These are phyloP conservation scores for Xenoacremonium recifei DNA, from an alignment of 2,329 filamentous ascomycete genomes.

Conservation along the genomic window DNA sequence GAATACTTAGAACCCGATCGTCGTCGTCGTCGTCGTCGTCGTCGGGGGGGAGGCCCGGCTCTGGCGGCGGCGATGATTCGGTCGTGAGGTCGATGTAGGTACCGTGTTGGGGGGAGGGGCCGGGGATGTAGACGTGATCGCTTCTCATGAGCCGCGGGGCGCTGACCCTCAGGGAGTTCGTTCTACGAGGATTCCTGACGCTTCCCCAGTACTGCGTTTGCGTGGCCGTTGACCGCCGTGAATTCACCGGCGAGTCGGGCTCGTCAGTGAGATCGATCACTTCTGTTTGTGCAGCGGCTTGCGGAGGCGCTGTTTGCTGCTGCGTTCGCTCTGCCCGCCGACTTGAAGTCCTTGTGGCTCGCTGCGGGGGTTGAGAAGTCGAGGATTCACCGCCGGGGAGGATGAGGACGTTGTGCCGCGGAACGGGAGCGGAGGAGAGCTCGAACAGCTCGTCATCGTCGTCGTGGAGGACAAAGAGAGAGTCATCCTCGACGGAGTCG, in stretches of 20 bases:
- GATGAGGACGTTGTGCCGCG: conserved; percentile 14
- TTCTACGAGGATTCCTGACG: conserved; percentile 39
- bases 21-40: conserved; percentile 21
- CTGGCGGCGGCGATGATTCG: no score
- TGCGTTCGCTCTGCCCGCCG: conserved; percentile 16
- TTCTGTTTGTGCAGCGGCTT: no score
- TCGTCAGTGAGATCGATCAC: conserved; percentile 53
- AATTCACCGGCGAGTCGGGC: conserved; percentile 44
- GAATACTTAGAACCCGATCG: neutral
- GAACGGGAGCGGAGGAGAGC: no score
- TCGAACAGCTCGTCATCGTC: conserved; percentile 18
- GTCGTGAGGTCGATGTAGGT: conserved; percentile 53
- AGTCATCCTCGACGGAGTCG: neutral
- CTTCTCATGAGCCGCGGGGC: conserved; percentile 44
- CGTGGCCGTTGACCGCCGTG: conserved; percentile 25
- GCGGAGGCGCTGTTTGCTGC: conserved; percentile 19
- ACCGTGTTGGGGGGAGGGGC: conserved; percentile 9
- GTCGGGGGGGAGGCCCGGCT: no score
- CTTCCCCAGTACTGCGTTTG: conserved; percentile 9
- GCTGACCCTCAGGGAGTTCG: conserved; percentile 38
- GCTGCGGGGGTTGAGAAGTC: neutral
- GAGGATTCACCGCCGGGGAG: conserved; percentile 12
- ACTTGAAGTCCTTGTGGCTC: conserved; percentile 1
- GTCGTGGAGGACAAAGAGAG: neutral
- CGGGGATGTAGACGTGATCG: conserved; percentile 41